Percentiles rank a stretch among this genome's conserved stretches.
Evolutionary conservation across 352 stramenopile genomes (phyloP).

Genomic region (Phytophthora agathidicida): DNA sequence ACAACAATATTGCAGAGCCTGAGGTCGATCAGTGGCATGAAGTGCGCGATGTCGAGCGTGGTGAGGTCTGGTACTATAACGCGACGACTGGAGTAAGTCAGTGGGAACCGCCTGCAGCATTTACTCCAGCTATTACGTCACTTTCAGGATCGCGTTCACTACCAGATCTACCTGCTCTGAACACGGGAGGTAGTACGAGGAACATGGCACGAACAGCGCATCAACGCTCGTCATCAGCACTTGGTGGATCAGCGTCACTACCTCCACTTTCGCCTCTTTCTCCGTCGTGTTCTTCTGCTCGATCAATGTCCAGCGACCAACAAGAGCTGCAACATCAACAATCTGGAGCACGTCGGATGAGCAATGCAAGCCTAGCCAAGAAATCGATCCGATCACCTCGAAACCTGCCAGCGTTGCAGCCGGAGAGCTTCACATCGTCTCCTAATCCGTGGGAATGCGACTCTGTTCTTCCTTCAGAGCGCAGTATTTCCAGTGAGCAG

Average conservation of each 20-base stretch:
- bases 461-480: conserved; percentile 55
- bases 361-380: conserved; percentile 1
- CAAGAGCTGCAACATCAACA: conserved; percentile 26
- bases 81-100: conserved; percentile 68
- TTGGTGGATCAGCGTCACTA: conserved; percentile 2
- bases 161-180: conserved; percentile 29
- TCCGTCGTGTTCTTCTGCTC: conserved; percentile 39
- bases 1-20: neutral
- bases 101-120: conserved; percentile 58
- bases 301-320: conserved; percentile 36
- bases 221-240: conserved; percentile 9
- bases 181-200: conserved; percentile 3
- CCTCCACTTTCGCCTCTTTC: conserved; percentile 50
- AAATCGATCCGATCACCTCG: conserved; percentile 11
- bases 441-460: conserved; percentile 69
- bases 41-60: conserved; percentile 70
- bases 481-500: conserved; percentile 54
- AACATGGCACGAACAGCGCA: conserved; percentile 8
- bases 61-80: conserved; percentile 88
- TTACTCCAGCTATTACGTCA: conserved; percentile 20
- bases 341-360: conserved; percentile 4
- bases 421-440: conserved; percentile 31
- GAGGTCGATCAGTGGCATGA: conserved; percentile 60
- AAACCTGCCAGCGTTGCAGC: conserved; percentile 38
- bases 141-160: conserved; percentile 17